Conservation (phyloP, 176 grass and related monocot genomes). For the Elymus sibiricus region DNA sequence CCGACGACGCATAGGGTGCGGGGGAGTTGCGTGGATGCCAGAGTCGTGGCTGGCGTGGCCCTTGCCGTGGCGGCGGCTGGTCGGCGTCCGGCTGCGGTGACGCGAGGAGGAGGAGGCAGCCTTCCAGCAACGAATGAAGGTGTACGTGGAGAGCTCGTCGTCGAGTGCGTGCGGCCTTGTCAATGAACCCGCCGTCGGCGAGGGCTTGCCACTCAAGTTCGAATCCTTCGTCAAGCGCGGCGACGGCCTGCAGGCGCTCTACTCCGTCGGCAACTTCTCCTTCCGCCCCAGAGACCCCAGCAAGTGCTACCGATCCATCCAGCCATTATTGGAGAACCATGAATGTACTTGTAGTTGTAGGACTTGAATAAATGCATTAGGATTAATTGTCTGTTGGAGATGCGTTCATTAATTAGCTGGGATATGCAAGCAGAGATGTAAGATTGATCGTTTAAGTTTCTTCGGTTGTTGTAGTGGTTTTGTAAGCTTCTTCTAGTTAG, state of each 20-base stretch:
- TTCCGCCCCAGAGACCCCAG: conserved; percentile 35
- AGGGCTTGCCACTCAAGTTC: conserved; percentile 52
- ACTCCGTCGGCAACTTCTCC: conserved; percentile 54
- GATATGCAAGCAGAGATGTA: too few species aligned
- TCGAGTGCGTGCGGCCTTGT: conserved; percentile 25
- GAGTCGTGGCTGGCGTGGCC: too few species aligned
- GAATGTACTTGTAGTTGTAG: neutral
- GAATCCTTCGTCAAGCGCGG: conserved; percentile 41
- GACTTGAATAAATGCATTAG: conserved; percentile 6
- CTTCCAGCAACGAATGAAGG: conserved; percentile 40
- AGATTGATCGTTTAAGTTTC: too few species aligned
- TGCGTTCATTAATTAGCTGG: too few species aligned
- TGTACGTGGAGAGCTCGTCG: conserved; percentile 40
- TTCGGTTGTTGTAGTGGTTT: too few species aligned
- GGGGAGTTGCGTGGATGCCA: too few species aligned
- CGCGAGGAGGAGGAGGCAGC: too few species aligned
- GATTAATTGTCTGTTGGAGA: neutral
- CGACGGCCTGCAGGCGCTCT: conserved; percentile 46
- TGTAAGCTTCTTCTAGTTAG: too few species aligned
- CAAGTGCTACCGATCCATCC: conserved; percentile 26
- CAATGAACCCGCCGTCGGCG: neutral
- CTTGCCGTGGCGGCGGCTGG: too few species aligned
- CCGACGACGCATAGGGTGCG: too few species aligned
- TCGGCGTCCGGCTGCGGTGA: too few species aligned
- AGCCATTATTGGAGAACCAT: neutral